Percentiles rank a stretch among this genome's conserved stretches.
Conservation (phyloP, 441 rosid species). For the Adansonia madagascariensis region DNA sequence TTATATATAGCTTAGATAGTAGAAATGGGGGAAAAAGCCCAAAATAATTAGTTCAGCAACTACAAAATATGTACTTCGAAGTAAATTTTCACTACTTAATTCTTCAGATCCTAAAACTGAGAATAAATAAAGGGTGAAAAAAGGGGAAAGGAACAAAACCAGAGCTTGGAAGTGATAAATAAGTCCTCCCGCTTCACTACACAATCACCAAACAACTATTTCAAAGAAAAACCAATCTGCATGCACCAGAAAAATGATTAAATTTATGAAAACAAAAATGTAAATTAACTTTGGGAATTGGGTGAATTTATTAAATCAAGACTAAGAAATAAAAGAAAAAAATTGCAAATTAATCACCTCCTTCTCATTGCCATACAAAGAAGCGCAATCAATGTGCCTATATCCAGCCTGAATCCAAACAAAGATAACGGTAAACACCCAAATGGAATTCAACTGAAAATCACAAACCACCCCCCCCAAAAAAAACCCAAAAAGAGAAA, state of each 20-base stretch:
- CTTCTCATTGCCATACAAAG: conserved; percentile 24
- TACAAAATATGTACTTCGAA: neutral
- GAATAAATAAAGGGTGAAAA: neutral
- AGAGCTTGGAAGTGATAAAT: conserved; percentile 75
- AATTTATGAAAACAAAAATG: neutral
- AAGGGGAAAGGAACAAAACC: conserved; percentile 36
- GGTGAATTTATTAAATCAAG: neutral
- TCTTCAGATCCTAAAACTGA: neutral
- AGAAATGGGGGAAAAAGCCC: neutral
- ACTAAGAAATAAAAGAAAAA: neutral
- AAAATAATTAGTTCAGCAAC: neutral
- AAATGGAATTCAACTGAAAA: neutral
- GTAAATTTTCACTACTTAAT: neutral
- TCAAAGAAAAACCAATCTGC: conserved; percentile 58
- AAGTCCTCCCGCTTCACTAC: conserved; percentile 66
- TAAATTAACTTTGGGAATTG: neutral
- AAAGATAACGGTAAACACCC: neutral
- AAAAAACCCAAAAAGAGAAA: neutral
- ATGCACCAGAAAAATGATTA: neutral
- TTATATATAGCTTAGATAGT: neutral
- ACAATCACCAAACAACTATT: conserved; percentile 53
- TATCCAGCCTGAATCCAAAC: conserved; percentile 20
- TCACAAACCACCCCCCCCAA: neutral
- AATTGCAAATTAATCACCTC: conserved; percentile 11
- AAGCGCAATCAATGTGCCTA: conserved; percentile 24